These are phyloP conservation scores for Trypanosoma vivax DNA, from an alignment of 208 protist species.

Conservation along the genomic window DNA sequence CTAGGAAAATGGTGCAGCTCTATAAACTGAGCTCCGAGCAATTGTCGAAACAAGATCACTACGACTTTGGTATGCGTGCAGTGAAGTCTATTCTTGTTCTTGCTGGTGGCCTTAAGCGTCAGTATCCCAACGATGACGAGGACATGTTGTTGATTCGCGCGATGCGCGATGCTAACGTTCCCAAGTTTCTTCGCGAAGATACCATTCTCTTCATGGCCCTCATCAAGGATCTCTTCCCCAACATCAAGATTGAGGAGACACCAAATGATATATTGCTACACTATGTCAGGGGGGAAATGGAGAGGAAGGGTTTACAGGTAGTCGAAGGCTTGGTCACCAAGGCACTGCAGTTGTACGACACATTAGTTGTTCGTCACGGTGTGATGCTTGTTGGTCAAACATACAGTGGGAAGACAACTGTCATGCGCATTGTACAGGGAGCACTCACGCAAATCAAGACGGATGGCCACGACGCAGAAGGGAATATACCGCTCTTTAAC, in stretches of 20 bases:
- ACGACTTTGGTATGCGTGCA: conserved; percentile 96
- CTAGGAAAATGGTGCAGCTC: conserved; percentile 95
- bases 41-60: conserved; percentile 95
- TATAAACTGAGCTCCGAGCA: conserved; percentile 95
- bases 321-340: conserved; percentile 86
- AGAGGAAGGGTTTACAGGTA: conserved; percentile 58
- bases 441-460: conserved; percentile 76
- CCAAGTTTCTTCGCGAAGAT: conserved; percentile 94
- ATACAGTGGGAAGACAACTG: conserved; percentile 91
- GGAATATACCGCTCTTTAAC: conserved; percentile 74
- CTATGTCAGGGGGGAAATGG: conserved; percentile 72
- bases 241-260: conserved; percentile 72
- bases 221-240: conserved; percentile 92
- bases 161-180: conserved; percentile 92
- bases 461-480: conserved; percentile 65
- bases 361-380: conserved; percentile 88
- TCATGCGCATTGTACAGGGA: conserved; percentile 67
- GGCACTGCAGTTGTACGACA: conserved; percentile 92
- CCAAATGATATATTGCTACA: conserved; percentile 73
- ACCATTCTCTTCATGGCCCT: conserved; percentile 92
- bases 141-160: conserved; percentile 93
- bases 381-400: conserved; percentile 96
- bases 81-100: conserved; percentile 95
- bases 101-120: conserved; percentile 89
- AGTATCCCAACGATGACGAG: conserved; percentile 85